Evolutionary conservation across 352 stramenopile genomes (phyloP).

Genomic region (Saprolegnia diclina): DNA sequence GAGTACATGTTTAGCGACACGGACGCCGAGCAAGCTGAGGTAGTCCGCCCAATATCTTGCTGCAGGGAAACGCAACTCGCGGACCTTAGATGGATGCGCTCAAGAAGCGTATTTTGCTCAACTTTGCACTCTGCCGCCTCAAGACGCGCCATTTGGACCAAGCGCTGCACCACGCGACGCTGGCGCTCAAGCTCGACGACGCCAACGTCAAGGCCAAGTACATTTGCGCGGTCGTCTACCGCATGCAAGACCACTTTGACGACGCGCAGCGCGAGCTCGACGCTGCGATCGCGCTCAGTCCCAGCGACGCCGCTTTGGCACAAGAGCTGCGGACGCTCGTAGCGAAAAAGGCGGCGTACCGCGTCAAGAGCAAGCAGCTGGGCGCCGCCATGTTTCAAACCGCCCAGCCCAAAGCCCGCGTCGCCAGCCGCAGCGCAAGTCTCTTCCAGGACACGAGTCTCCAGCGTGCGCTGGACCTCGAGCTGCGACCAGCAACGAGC

Average conservation of each 20-base stretch:
- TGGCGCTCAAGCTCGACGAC: slow-evolving; percentile 53
- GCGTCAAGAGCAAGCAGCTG: slow-evolving; percentile 51
- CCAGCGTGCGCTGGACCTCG: background rate
- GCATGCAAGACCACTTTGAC: slow-evolving; percentile 66
- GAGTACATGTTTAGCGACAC: slow-evolving; percentile 81
- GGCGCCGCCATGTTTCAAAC: slow-evolving; percentile 65
- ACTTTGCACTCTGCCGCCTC: slow-evolving; percentile 65
- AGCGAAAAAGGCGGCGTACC: slow-evolving; percentile 70
- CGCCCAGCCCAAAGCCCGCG: background rate
- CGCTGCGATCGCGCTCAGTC: slow-evolving; percentile 32
- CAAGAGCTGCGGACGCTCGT: slow-evolving; percentile 57
- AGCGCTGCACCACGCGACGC: slow-evolving; percentile 51
- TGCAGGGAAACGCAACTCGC: too few species aligned
- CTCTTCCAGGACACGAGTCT: background rate
- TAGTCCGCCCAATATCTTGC: background rate
- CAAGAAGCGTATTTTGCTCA: slow-evolving; percentile 59
- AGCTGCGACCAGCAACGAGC: background rate
- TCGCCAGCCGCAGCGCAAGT: background rate
- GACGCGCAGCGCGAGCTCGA: slow-evolving; percentile 45
- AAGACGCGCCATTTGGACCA: slow-evolving; percentile 72
- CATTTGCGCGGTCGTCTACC: slow-evolving; percentile 53
- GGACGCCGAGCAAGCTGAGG: slow-evolving; percentile 39
- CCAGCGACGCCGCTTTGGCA: slow-evolving; percentile 36
- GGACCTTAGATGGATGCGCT: slow-evolving; percentile 46
- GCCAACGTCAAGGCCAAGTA: slow-evolving; percentile 63